A percentile compares a stretch with the other conserved stretches of the same genome.
phyloP scores from a whole-genome alignment of 306 rosid species.

The Geum urbanum region DNA sequence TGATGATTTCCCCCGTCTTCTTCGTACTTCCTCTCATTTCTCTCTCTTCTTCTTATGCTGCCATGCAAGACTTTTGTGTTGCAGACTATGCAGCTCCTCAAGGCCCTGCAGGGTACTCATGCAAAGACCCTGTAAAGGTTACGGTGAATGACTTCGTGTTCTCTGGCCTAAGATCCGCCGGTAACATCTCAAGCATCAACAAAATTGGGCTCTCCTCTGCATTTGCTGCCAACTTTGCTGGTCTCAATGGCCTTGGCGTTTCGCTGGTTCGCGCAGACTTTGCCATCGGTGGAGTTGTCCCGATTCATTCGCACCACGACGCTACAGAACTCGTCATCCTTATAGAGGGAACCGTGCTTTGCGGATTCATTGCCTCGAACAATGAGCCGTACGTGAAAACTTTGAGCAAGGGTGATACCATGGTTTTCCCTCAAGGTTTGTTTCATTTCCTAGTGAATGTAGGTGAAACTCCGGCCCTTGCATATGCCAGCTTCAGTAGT shows the following conservation, averaged over 20 bases:
- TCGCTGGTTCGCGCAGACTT: slow-evolving; percentile 53
- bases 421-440: slow-evolving; percentile 63
- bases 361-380: slow-evolving; percentile 52
- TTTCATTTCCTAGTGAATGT: slow-evolving; percentile 52
- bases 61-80: slow-evolving; percentile 63
- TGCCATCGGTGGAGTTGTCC: slow-evolving; percentile 43
- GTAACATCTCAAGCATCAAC: slow-evolving; percentile 54
- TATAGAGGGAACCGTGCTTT: slow-evolving; percentile 33
- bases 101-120: slow-evolving; percentile 52
- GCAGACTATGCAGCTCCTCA: slow-evolving; percentile 44
- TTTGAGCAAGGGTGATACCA: slow-evolving; percentile 48
- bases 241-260: slow-evolving; percentile 59
- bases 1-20: slow-evolving; percentile 29
- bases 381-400: slow-evolving; percentile 44
- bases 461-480: slow-evolving; percentile 17
- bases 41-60: slow-evolving; percentile 36
- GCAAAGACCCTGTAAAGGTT: slow-evolving; percentile 46
- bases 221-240: slow-evolving; percentile 46
- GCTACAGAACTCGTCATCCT: slow-evolving; percentile 41
- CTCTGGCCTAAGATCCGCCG: slow-evolving; percentile 40
- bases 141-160: slow-evolving; percentile 47
- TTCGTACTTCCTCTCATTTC: slow-evolving; percentile 25
- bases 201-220: slow-evolving; percentile 46
- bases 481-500: slow-evolving; percentile 50
- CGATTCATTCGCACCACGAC: slow-evolving; percentile 64